These are phyloP conservation scores for Arabidopsis arenosa DNA, from an alignment of 345 rosid species.

Conservation along the genomic window DNA sequence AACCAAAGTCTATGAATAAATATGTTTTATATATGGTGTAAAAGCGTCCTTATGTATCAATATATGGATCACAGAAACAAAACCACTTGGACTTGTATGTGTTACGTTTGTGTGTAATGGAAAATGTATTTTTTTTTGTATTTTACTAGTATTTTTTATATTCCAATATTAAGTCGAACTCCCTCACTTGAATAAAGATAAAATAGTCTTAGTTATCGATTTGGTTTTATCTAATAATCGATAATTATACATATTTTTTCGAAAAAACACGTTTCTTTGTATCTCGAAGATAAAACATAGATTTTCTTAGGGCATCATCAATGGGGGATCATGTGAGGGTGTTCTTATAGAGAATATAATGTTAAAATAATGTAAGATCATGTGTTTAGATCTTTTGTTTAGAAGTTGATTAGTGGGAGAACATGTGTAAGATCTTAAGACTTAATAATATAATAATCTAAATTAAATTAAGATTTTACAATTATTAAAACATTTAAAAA, in stretches of 20 bases:
- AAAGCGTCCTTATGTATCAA: conserved; percentile 12
- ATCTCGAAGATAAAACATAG: neutral
- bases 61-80: conserved; percentile 31
- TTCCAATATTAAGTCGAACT: neutral
- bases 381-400: no score
- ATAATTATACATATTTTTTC: neutral
- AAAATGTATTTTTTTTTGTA: conserved; percentile 28
- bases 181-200: neutral
- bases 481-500: no score
- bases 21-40: conserved; percentile 32
- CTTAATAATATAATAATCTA: no score
- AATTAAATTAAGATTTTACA: no score
- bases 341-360: no score
- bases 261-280: neutral
- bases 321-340: no score
- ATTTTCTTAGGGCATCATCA: no score
- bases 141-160: neutral
- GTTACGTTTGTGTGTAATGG: conserved; percentile 22
- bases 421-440: no score
- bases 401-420: no score
- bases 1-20: conserved; percentile 37
- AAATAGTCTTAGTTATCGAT: neutral
- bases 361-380: no score
- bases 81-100: conserved; percentile 20
- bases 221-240: neutral